Evolutionary conservation across 75 land plant genomes (phyloP), one percentile per base, ranked within the genome.

Genomic region (Picea sitchensis): DNA sequence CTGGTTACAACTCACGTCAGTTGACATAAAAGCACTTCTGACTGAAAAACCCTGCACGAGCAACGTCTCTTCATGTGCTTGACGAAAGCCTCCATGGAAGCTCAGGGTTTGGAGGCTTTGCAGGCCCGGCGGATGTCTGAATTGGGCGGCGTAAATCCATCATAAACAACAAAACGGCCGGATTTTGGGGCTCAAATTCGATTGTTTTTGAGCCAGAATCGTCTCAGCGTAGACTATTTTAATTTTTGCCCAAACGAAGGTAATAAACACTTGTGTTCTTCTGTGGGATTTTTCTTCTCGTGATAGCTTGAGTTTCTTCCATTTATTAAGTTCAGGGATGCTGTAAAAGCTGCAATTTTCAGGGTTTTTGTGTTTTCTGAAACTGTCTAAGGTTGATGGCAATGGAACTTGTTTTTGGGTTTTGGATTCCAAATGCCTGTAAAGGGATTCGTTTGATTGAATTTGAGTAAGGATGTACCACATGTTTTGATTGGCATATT

Each of bases 31-130:
- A n/a, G 44, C n/a, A 38, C 56, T 51, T 18, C 74, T n/a, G 74
- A 71, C 44, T 47, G 51, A 71, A 71, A 71, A 71, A 21, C 74
- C 74, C 56, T 51, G 56, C 56, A 51, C 56, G 51, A 41, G n/a
- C 21, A 41, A 41, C 51, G 47, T n/a, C 23, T 20, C n/a, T 18
- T 71, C 74, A 47, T 71, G 12, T 47, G n/a, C 47, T 41, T 11
- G 3, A 20, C 21, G 7, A 12, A 71, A 44, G 51, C 47, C 44
- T 38, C 12, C 12, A 71, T 71, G 56, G 74, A 38, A 47, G 26
- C 44, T 41, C n/a, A 3, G 23, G n/a, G 56, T 51, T 9, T 13
- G 74, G 54, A 20, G 11, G 74, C 41, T 71, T 44, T 71, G 74
- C 26, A 7, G 26, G 74, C 13, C 51, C 8, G 36, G n/a, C 13